Evolutionary conservation across 2,329 filamentous ascomycete species (phyloP).

Genomic region (Alternaria postmessia): DNA sequence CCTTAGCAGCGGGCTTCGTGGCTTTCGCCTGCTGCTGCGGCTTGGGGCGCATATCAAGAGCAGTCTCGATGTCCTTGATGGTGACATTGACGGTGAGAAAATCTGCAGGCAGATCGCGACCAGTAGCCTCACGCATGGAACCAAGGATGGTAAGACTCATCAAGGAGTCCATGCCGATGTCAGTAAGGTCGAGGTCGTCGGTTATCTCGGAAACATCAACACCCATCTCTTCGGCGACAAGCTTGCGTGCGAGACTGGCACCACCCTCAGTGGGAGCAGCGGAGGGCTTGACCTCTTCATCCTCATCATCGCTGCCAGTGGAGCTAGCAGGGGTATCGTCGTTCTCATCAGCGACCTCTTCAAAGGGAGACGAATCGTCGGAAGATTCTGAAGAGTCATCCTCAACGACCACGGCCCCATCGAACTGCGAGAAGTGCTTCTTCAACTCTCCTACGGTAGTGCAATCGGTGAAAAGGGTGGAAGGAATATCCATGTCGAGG

Average conservation of each 20-base stretch:
- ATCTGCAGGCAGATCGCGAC: conserved; percentile 59
- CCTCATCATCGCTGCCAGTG: conserved; percentile 57
- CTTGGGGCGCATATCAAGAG: conserved; percentile 64
- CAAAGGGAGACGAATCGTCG: conserved; percentile 53
- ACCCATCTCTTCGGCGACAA: conserved; percentile 67
- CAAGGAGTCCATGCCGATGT: conserved; percentile 64
- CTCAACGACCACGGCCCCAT: conserved; percentile 51
- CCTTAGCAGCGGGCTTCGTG: conserved; percentile 27
- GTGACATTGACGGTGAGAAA: conserved; percentile 69
- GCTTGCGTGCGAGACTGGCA: conserved; percentile 57
- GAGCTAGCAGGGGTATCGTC: conserved; percentile 60
- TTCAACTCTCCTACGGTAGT: conserved; percentile 68
- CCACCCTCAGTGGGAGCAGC: conserved; percentile 46
- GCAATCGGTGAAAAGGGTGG: conserved; percentile 67
- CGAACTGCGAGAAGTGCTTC: conserved; percentile 61
- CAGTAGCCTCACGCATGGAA: conserved; percentile 60
- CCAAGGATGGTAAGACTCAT: conserved; percentile 62
- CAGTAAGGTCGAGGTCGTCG: conserved; percentile 66
- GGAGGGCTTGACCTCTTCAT: conserved; percentile 43
- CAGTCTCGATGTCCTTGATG: conserved; percentile 71
- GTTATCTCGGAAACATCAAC: conserved; percentile 67
- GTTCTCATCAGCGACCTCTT: conserved; percentile 38
- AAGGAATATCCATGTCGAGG: conserved; percentile 66
- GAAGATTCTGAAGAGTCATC: conserved; percentile 54
- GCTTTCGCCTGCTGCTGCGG: conserved; percentile 48